Base-by-base conservation (phyloP, 2,329 filamentous ascomycete genomes). In the Cercospora sp. region DNA sequence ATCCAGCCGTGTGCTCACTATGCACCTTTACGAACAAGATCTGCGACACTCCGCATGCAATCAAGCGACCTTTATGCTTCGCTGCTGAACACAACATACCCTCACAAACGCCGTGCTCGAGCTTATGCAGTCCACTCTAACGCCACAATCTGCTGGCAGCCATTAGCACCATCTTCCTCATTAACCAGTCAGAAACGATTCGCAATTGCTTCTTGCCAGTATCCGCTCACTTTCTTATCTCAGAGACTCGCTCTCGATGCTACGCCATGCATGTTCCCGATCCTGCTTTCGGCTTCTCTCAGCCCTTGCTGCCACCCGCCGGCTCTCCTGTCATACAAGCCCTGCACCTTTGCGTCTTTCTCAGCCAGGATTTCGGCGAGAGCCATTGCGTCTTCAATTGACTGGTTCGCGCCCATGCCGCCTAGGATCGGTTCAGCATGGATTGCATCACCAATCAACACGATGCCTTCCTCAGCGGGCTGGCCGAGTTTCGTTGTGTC, bases 361-460 rank as follows among this genome's bases (percentile, higher is more conserved):
- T 67, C 67, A 20, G 69, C 71, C 26, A 80, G 75, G 9, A 72
- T 65, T 30, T 75, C 72, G 1, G 77, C 79, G 33, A 82, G 72
- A 33, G 72, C 73, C 7, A 81, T 60, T 0, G 74, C 80, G 68
- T 82, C 80, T 8, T 70, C 66, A 8, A 82, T 81, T 0, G 80
- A 80, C 6, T 70, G 71, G 69, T 82, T 82, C 6, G 79, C 81
- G 5, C 79, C 74, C 9, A 78, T 69, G 4, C 81, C 79, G 16
- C 81, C 80, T 3, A 82, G 68, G 28, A 82, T 80, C 0, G 80
- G 80, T 63, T 78, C 73, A 1, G 79, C 77, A 68, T 82, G 81
- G 2, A 75, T 75, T 7, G 81, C 76, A 68, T 82, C 81, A 8
- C 81, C 81, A 4, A 81, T 61, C n/a, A 80, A 62, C 3, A 78